Percentiles rank a stretch among this genome's conserved stretches.
phyloP scores from a whole-genome alignment of 2,329 filamentous ascomycete species.

The Venturia nashicola region DNA sequence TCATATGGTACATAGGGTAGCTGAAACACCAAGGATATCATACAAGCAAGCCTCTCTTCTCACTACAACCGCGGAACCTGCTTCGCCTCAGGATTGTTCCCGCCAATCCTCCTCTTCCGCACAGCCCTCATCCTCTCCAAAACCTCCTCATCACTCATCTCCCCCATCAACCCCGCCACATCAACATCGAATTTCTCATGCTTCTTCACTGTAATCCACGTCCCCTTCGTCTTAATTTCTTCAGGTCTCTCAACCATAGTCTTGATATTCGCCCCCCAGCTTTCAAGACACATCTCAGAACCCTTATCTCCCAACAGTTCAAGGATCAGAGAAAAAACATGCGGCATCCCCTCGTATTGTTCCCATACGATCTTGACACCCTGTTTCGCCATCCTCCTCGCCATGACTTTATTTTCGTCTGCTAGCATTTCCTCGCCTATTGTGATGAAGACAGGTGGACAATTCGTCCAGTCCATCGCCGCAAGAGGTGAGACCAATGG shows the following conservation, averaged over 20 bases:
- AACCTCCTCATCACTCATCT: constrained; percentile 22
- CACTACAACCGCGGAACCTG: not conserved
- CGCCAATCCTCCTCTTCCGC: not conserved
- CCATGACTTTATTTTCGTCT: constrained; percentile 54
- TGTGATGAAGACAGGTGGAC: constrained; percentile 55
- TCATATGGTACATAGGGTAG: too few species aligned
- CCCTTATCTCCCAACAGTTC: constrained; percentile 17
- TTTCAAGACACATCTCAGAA: constrained; percentile 22
- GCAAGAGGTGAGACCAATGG: constrained; percentile 56
- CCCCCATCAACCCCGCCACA: constrained; percentile 17
- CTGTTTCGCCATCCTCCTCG: constrained; percentile 41
- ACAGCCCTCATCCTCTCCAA: constrained; percentile 17
- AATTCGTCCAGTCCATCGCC: constrained; percentile 44
- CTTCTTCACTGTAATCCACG: constrained; percentile 20
- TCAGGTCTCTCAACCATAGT: constrained; percentile 17
- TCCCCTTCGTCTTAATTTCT: constrained; percentile 16
- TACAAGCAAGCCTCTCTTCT: not conserved
- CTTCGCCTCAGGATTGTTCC: not conserved
- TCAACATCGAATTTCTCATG: constrained; percentile 17
- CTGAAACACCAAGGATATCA: too few species aligned
- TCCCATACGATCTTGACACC: constrained; percentile 53
- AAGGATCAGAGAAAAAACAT: constrained; percentile 45
- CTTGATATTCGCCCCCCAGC: constrained; percentile 23
- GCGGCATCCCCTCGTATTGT: constrained; percentile 72
- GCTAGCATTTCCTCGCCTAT: constrained; percentile 60